Evolutionary conservation across 495 filamentous ascomycete genomes (phyloP).

Genomic region (Aspergillus hancockii): DNA sequence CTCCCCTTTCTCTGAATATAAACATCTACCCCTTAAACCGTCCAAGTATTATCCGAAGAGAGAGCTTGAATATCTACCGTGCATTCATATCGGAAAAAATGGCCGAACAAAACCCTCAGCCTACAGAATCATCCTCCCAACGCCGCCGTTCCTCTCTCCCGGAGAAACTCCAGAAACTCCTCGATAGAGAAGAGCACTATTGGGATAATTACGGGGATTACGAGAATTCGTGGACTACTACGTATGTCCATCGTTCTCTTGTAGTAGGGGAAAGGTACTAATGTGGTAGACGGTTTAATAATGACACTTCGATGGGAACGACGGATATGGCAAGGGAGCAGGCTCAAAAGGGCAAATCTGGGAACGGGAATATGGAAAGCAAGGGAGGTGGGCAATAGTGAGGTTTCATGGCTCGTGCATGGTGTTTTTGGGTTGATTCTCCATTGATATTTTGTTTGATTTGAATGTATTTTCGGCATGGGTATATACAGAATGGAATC

Average conservation of each 20-base stretch:
- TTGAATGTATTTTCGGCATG: too few relatives aligned
- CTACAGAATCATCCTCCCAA: neutral
- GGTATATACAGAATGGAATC: neutral
- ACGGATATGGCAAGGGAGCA: neutral
- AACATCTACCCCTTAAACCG: too few relatives aligned
- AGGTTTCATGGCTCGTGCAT: too few relatives aligned
- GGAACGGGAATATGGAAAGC: neutral
- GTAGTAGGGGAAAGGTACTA: neutral
- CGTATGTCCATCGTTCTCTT: neutral
- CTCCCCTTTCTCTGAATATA: too few relatives aligned
- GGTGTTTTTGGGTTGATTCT: too few relatives aligned
- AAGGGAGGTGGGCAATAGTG: neutral
- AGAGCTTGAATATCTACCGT: too few relatives aligned
- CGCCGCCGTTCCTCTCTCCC: neutral
- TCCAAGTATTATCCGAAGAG: too few relatives aligned
- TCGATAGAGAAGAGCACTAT: neutral
- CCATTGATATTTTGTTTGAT: too few relatives aligned
- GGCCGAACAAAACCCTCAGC: neutral
- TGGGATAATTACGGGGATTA: neutral
- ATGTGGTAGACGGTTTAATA: neutral
- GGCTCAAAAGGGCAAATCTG: neutral
- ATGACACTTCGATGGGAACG: neutral
- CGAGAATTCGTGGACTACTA: conserved; percentile 7
- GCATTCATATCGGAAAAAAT: neutral
- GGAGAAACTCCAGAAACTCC: neutral